A percentile compares a stretch with the other conserved stretches of the same genome.
phyloP scores from a whole-genome alignment of 208 protist species.

The Borovskyia barvae region DNA sequence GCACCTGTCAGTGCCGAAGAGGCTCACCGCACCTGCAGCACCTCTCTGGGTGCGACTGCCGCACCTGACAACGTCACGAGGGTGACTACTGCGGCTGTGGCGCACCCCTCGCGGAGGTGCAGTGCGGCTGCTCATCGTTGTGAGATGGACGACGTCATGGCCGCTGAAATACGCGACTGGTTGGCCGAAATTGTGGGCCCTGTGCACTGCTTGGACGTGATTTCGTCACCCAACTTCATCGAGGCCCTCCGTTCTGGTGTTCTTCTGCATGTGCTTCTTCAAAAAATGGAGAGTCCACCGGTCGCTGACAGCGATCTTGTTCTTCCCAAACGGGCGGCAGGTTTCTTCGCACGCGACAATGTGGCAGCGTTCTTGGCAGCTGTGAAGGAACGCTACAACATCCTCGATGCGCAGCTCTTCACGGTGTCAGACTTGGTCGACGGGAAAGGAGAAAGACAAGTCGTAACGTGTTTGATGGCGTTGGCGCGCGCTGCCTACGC shows the following conservation, averaged over 20 bases:
- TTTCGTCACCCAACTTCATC: constrained; percentile 47
- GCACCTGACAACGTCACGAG: not conserved
- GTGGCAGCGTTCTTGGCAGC: constrained; percentile 55
- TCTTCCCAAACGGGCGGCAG: constrained; percentile 51
- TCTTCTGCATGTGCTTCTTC: constrained; percentile 58
- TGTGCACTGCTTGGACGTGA: constrained; percentile 34
- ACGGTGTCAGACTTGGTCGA: constrained; percentile 76
- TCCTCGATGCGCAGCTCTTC: constrained; percentile 67
- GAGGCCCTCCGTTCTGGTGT: constrained; percentile 66
- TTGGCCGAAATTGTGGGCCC: constrained; percentile 50
- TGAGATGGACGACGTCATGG: constrained; percentile 61
- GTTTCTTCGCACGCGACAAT: constrained; percentile 81
- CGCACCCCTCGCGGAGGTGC: constrained; percentile 12
- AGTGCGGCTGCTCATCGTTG: constrained; percentile 25
- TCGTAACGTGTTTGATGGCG: constrained; percentile 75
- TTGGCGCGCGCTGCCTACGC: constrained; percentile 64
- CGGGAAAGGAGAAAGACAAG: constrained; percentile 64
- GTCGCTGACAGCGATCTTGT: constrained; percentile 39
- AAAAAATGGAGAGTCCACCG: constrained; percentile 63
- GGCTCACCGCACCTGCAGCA: not conserved
- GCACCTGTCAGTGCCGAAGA: constrained; percentile 13
- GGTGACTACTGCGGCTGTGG: not conserved
- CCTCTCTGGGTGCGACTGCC: not conserved
- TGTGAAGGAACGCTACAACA: constrained; percentile 31
- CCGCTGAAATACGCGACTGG: constrained; percentile 68